These are phyloP conservation scores for Cyphellophora europaea DNA, from an alignment of 2,329 filamentous ascomycete genomes.

Conservation along the genomic window DNA sequence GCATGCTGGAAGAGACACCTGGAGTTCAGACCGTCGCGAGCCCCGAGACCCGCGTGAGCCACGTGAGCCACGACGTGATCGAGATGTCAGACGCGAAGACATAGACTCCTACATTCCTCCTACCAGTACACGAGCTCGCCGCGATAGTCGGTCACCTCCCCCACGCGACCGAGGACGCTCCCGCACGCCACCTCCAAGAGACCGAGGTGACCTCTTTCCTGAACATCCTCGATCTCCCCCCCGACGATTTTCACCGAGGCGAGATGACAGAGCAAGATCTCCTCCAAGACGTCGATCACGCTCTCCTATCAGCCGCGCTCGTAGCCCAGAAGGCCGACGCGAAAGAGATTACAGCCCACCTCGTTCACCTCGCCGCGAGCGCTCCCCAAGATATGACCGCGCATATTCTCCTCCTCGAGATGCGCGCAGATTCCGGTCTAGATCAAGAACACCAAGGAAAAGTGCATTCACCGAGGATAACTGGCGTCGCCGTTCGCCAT, in stretches of 20 bases:
- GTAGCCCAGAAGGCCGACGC: slow-evolving; percentile 25
- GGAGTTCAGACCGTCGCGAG: slow-evolving; percentile 9
- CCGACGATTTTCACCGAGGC: slow-evolving; percentile 31
- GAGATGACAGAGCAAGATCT: slow-evolving; percentile 29
- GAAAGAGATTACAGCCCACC: slow-evolving; percentile 22
- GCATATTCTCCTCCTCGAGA: slow-evolving; percentile 21
- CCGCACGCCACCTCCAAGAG: slow-evolving; percentile 29
- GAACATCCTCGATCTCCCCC: slow-evolving; percentile 27
- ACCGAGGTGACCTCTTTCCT: slow-evolving; percentile 26
- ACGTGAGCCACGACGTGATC: slow-evolving; percentile 6
- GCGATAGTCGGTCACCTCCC: slow-evolving; percentile 32
- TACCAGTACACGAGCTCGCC: slow-evolving; percentile 15
- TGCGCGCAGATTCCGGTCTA: slow-evolving; percentile 32
- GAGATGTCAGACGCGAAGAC: slow-evolving; percentile 17
- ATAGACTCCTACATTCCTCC: slow-evolving; percentile 19
- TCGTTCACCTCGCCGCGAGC: not conserved
- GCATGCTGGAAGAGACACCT: slow-evolving; percentile 14
- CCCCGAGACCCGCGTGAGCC: slow-evolving; percentile 1
- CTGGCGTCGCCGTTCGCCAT: slow-evolving; percentile 47
- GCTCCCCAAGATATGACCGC: slow-evolving; percentile 1
- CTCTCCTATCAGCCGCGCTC: slow-evolving; percentile 27
- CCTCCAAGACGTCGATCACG: slow-evolving; percentile 29
- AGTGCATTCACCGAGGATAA: slow-evolving; percentile 37
- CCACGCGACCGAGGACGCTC: slow-evolving; percentile 30
- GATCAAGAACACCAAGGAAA: slow-evolving; percentile 37